Percentiles rank a stretch among this genome's conserved stretches.
These are phyloP conservation scores for Haplosporangium gracile DNA, from an alignment of 192 early-diverging fungal genomes.

Conservation along the genomic window DNA sequence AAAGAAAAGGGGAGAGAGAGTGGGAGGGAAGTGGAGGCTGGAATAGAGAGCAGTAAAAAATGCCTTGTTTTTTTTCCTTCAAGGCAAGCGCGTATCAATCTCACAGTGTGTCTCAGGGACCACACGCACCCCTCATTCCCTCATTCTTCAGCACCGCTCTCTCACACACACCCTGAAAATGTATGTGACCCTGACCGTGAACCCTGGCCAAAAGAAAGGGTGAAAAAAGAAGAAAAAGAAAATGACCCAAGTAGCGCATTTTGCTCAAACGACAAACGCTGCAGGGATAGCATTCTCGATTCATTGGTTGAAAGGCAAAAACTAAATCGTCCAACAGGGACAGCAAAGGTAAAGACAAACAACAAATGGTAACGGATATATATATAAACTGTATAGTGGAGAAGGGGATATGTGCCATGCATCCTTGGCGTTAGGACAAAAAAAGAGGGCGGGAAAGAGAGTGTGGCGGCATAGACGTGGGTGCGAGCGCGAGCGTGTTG, in stretches of 20 bases:
- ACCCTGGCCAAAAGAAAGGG: background rate
- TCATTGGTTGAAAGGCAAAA: background rate
- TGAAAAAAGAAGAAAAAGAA: background rate
- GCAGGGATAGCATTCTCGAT: background rate
- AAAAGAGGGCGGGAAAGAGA: background rate
- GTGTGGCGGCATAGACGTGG: background rate
- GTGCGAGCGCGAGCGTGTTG: too few relatives aligned
- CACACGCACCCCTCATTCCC: background rate
- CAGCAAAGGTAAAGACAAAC: background rate
- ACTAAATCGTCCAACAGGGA: background rate
- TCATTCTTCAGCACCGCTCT: background rate
- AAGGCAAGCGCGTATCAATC: background rate
- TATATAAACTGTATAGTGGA: too few relatives aligned
- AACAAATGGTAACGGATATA: background rate
- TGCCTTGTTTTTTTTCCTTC: background rate
- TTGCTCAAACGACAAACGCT: background rate
- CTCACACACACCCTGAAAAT: background rate
- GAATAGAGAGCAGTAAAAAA: background rate
- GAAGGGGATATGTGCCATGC: too few relatives aligned
- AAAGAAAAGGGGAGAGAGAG: background rate
- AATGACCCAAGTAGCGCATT: background rate
- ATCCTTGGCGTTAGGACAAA: background rate
- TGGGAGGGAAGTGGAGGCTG: background rate
- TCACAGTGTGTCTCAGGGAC: background rate
- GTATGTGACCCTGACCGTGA: constrained; percentile 1